phyloP scores from a whole-genome alignment of 306 rosid species.

The Luffa acutangula region DNA sequence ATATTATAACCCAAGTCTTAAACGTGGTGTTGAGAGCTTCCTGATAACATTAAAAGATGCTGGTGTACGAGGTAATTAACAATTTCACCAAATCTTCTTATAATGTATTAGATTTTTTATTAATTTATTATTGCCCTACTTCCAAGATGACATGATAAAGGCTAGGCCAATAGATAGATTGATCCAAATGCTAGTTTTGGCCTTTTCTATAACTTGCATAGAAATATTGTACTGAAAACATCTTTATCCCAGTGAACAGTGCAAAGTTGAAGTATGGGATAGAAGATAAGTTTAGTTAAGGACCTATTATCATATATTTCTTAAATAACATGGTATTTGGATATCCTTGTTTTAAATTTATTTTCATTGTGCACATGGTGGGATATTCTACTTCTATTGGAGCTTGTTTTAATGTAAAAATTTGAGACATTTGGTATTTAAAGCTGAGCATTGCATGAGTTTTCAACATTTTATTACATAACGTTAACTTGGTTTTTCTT shows the following conservation, averaged over 20 bases:
- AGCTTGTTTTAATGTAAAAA: too few relatives aligned
- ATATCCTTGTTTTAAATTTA: too few relatives aligned
- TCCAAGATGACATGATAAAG: neutral
- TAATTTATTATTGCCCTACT: too few relatives aligned
- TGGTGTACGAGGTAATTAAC: constrained; percentile 58
- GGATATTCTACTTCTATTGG: too few relatives aligned
- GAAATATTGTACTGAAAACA: neutral
- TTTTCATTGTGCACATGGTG: too few relatives aligned
- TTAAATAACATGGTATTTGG: too few relatives aligned
- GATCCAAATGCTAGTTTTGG: too few relatives aligned
- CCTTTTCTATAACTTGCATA: too few relatives aligned
- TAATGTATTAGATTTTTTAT: too few relatives aligned
- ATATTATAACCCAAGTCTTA: constrained; percentile 82
- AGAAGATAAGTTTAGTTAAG: neutral
- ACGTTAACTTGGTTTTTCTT: neutral
- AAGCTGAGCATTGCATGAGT: neutral
- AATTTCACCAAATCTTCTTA: neutral
- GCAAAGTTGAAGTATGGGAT: neutral
- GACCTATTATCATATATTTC: neutral
- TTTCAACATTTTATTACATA: neutral
- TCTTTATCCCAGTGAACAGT: neutral
- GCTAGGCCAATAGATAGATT: too few relatives aligned
- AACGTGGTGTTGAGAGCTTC: constrained; percentile 58
- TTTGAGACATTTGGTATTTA: too few relatives aligned
- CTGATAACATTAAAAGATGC: constrained; percentile 50